These are phyloP conservation scores for Dentiscutata heterogama DNA, from an alignment of 371 early-diverging fungal species.

Conservation along the genomic window DNA sequence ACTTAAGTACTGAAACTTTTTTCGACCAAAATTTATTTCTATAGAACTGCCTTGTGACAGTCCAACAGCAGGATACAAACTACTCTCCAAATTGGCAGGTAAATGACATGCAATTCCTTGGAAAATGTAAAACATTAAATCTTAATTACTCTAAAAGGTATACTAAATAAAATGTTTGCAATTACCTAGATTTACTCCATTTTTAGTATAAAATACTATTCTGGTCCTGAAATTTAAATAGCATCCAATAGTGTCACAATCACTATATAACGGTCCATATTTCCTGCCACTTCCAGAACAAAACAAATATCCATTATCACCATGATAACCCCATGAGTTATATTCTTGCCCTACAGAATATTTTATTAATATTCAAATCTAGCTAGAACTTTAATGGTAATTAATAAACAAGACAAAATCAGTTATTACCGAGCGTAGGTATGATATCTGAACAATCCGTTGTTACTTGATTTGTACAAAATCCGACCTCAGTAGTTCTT, in stretches of 20 bases:
- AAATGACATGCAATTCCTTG: neutral
- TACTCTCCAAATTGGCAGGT: neutral
- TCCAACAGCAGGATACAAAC: slow-evolving; percentile 1
- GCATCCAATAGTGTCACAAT: slow-evolving; percentile 93
- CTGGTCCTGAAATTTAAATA: slow-evolving; percentile 82
- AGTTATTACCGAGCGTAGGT: neutral
- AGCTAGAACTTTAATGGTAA: too few relatives aligned
- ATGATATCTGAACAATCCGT: neutral
- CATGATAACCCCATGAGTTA: slow-evolving; percentile 78
- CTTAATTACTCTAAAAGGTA: neutral
- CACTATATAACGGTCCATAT: slow-evolving; percentile 92
- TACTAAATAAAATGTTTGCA: neutral
- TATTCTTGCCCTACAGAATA: slow-evolving; percentile 67
- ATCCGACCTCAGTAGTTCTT: neutral
- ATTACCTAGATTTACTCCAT: slow-evolving; percentile 83
- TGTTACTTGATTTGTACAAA: too few relatives aligned
- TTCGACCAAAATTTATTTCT: neutral
- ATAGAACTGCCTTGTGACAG: neutral
- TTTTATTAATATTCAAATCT: too few relatives aligned
- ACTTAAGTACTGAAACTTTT: neutral
- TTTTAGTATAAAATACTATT: slow-evolving; percentile 90
- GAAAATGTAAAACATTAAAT: neutral
- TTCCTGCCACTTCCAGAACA: slow-evolving; percentile 64
- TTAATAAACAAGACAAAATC: neutral
- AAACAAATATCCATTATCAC: slow-evolving; percentile 83